These are phyloP conservation scores for Fennellomyces sp. DNA, from an alignment of 371 early-diverging fungal genomes.

Conservation along the genomic window DNA sequence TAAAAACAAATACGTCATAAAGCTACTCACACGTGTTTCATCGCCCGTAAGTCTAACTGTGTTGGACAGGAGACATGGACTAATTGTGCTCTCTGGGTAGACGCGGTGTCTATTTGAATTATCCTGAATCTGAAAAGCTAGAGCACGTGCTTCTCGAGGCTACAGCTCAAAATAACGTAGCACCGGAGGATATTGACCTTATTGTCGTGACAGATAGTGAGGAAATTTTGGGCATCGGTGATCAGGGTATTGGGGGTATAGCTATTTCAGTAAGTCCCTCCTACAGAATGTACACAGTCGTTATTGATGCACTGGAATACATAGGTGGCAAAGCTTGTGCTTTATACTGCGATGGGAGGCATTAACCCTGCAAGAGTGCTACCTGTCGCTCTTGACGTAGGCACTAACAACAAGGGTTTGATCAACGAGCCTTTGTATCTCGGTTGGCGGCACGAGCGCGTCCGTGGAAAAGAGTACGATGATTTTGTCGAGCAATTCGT, in stretches of 20 bases:
- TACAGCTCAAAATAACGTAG: constrained; percentile 5
- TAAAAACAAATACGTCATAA: neutral
- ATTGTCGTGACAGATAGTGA: constrained; percentile 21
- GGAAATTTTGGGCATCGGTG: constrained; percentile 37
- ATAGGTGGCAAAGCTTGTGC: constrained; percentile 30
- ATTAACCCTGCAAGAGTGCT: constrained; percentile 28
- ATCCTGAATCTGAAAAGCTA: constrained; percentile 13
- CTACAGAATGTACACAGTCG: neutral
- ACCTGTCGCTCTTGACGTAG: constrained; percentile 43
- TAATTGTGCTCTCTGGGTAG: neutral
- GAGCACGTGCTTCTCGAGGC: constrained; percentile 22
- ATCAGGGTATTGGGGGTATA: constrained; percentile 25
- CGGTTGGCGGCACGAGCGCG: constrained; percentile 26
- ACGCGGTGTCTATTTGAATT: constrained; percentile 23
- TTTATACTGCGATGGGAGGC: constrained; percentile 24
- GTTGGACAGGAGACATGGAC: neutral
- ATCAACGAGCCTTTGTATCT: constrained; percentile 39
- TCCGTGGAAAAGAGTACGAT: constrained; percentile 29
- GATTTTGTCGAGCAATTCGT: constrained; percentile 34
- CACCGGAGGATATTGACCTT: constrained; percentile 19
- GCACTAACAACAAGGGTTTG: constrained; percentile 30
- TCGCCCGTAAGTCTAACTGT: constrained; percentile 10
- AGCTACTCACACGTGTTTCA: constrained; percentile 16
- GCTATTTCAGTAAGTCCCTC: constrained; percentile 11
- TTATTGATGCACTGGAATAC: neutral